These are phyloP conservation scores for Przewalskia tangutica DNA, from an alignment of 257 asterid genomes.

Conservation along the genomic window DNA sequence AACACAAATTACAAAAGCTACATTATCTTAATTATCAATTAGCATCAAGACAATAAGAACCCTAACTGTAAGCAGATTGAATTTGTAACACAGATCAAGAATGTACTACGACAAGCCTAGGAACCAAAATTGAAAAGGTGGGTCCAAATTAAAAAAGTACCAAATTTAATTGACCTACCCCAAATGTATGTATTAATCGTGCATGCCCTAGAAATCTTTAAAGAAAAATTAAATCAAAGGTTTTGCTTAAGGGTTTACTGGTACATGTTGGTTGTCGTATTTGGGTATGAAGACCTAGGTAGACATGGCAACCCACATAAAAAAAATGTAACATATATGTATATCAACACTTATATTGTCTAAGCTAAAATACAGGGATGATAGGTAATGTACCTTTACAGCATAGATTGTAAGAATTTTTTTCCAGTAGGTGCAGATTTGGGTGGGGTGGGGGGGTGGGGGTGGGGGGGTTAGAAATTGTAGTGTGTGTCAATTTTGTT, in stretches of 20 bases:
- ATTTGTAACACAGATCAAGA: conserved; percentile 8
- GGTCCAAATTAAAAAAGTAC: conserved; percentile 9
- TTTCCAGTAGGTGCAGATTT: conserved; percentile 8
- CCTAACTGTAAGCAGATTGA: not conserved
- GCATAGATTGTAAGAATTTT: not conserved
- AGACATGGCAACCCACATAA: conserved; percentile 9
- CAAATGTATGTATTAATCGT: conserved; percentile 1
- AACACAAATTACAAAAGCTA: not conserved
- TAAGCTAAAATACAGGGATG: not conserved
- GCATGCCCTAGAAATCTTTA: conserved; percentile 8
- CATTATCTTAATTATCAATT: conserved; percentile 1
- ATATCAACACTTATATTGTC: not conserved
- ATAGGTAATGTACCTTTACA: conserved; percentile 7
- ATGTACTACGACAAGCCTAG: conserved; percentile 4
- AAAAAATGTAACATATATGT: not conserved
- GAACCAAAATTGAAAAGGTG: not conserved
- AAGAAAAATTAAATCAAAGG: not conserved
- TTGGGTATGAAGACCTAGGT: conserved; percentile 6
- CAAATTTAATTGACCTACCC: conserved; percentile 6
- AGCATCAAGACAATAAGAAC: not conserved
- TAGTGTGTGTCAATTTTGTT: not conserved
- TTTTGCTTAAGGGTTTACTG: conserved; percentile 1
- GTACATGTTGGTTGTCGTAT: conserved; percentile 1
- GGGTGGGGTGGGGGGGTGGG: no score
- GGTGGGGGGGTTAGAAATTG: not conserved